Evolutionary conservation across 2,329 filamentous ascomycete genomes (phyloP).

Genomic region (Pestalotiopsis sp.): DNA sequence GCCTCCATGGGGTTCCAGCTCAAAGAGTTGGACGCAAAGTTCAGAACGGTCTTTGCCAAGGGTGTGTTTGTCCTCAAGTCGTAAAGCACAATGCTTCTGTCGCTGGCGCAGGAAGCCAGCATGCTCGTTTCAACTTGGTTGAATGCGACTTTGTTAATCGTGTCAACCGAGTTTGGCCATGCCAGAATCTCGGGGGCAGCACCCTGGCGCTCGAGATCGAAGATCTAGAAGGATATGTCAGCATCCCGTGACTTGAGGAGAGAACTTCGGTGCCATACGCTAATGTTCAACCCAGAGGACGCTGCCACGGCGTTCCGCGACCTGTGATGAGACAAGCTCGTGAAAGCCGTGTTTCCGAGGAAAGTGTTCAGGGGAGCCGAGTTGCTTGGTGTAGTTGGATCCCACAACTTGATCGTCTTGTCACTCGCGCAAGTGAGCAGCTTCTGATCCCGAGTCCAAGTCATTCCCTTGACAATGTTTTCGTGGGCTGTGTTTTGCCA

Average conservation of each 20-base stretch:
- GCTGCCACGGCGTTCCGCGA: slow-evolving; percentile 78
- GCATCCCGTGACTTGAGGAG: not conserved
- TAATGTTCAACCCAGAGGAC: slow-evolving; percentile 69
- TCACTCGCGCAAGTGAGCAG: slow-evolving; percentile 87
- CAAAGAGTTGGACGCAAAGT: slow-evolving; percentile 80
- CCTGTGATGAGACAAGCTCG: slow-evolving; percentile 81
- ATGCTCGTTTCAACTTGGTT: slow-evolving; percentile 95
- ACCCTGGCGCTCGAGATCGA: slow-evolving; percentile 71
- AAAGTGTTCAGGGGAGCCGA: slow-evolving; percentile 80
- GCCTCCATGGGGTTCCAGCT: slow-evolving; percentile 97
- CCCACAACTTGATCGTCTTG: slow-evolving; percentile 85
- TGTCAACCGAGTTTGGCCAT: slow-evolving; percentile 89
- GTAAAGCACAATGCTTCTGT: slow-evolving; percentile 87
- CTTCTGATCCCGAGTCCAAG: slow-evolving; percentile 78
- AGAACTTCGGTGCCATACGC: slow-evolving; percentile 30
- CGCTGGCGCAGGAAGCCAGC: slow-evolving; percentile 80
- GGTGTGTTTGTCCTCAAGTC: slow-evolving; percentile 87
- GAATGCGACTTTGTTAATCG: slow-evolving; percentile 85
- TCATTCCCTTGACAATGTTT: slow-evolving; percentile 81
- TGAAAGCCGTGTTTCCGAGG: slow-evolving; percentile 82
- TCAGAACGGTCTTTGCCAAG: slow-evolving; percentile 78
- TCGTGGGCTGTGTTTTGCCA: slow-evolving; percentile 83
- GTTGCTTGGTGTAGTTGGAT: slow-evolving; percentile 75
- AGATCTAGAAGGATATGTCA: slow-evolving; percentile 51
- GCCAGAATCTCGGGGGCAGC: slow-evolving; percentile 52